These are phyloP conservation scores for Phytophthora multivora DNA, from an alignment of 352 stramenopile species.

Conservation along the genomic window DNA sequence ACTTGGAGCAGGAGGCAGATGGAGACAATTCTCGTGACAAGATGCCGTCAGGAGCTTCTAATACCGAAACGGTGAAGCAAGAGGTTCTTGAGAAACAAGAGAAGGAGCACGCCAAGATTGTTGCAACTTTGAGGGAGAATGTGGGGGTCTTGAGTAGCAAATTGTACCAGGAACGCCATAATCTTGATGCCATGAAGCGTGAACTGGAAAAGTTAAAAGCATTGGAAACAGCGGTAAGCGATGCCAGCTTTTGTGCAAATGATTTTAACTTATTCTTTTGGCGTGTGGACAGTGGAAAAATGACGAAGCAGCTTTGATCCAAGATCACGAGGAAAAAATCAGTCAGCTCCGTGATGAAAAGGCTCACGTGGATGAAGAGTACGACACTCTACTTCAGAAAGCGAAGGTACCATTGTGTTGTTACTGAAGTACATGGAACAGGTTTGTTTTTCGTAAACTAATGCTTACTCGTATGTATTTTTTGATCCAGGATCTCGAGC, in stretches of 20 bases:
- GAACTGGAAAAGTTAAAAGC: conserved; percentile 70
- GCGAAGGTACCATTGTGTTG: conserved; percentile 43
- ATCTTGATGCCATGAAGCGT: conserved; percentile 46
- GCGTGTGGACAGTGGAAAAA: conserved; percentile 56
- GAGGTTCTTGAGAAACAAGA: conserved; percentile 42
- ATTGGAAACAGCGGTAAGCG: conserved; percentile 59
- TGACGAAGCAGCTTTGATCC: conserved; percentile 51
- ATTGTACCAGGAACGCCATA: conserved; percentile 53
- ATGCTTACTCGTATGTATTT: neutral
- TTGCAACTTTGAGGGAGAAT: conserved; percentile 46
- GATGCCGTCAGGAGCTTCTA: conserved; percentile 6
- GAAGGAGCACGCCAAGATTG: conserved; percentile 35
- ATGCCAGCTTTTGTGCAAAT: neutral
- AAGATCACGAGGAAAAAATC: conserved; percentile 66
- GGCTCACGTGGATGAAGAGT: conserved; percentile 51
- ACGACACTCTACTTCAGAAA: conserved; percentile 57
- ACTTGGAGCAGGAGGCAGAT: conserved; percentile 29
- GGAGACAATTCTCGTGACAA: conserved; percentile 25
- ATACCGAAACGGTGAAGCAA: conserved; percentile 25
- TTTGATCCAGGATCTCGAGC: conserved; percentile 50
- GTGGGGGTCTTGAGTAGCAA: conserved; percentile 46
- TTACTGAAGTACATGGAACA: neutral
- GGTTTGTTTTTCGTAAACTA: neutral
- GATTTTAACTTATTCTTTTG: conserved; percentile 12
- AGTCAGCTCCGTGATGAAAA: conserved; percentile 72